Base-by-base conservation (phyloP, 352 stramenopile genomes). In the Blastocystis sp. region DNA sequence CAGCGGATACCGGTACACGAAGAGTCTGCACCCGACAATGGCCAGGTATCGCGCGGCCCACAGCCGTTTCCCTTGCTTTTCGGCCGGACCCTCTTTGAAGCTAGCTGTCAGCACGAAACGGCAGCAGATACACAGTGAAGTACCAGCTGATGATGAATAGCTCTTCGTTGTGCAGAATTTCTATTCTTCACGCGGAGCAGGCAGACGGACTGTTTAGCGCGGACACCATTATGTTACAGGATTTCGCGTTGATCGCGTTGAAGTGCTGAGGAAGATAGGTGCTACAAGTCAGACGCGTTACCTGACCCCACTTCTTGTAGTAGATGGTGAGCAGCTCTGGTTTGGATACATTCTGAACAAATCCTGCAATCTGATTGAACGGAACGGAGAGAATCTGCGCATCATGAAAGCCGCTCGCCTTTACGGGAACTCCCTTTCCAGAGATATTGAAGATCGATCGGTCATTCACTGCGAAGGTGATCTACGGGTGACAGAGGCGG, bases 181-280 rank as follows among this genome's bases (percentile, higher is more conserved):
- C 74, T 85, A n/a, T n/a, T 55, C n/a, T 26, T 26, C n/a, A 85
- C 19, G 16, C 19, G 3, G 10, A 6, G 0, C 60, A 12, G 4
- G 51, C n/a, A 37, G 16, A 41, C 26, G 10, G 6, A 85, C 74
- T 59, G 70, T 85, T 85, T 59, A 85, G n/a, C 26, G 74, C 50
- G 35, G 19, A 45, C 19, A 63, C 55, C n/a, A 85, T 69, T 1
- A 85, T 69, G 35, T 12, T 33, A 51, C 74, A 85, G 21, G 55
- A 59, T 41, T 59, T 61, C 16, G 45, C 41, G 37, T 51, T 69
- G 31, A 85, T 63, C 2, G 74, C 55, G n/a, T 69, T 63, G 24
- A 85, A 85, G 61, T 85, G 74, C n/a, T 85, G 74, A 26, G 74
- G 74, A 66, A 85, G 74, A 69, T 85, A 67, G n/a, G 35, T 59